These are phyloP conservation scores for Groenewaldozyma sp. DNA, from an alignment of 1,139 yeast genomes.

Conservation along the genomic window DNA sequence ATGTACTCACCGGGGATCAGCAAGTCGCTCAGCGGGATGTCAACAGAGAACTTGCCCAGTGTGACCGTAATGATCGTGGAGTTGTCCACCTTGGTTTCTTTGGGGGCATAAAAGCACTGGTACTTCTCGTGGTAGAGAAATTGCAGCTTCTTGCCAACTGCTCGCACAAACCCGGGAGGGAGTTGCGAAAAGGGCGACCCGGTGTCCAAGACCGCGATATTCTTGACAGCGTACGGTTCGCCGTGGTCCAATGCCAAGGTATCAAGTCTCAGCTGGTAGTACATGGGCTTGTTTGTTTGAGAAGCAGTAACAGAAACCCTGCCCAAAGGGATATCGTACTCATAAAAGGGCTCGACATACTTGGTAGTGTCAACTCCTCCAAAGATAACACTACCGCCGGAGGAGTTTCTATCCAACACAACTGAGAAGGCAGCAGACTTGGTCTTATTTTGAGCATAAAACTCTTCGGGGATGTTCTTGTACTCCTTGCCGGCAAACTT, in stretches of 20 bases:
- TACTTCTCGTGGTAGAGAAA: conserved; percentile 20
- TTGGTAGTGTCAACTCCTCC: conserved; percentile 38
- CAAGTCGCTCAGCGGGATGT: conserved; percentile 22
- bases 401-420: conserved; percentile 22
- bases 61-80: conserved; percentile 18
- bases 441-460: conserved; percentile 46
- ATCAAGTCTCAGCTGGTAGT: conserved; percentile 20
- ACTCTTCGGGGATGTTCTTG: conserved; percentile 51
- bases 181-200: conserved; percentile 28
- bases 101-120: conserved; percentile 23
- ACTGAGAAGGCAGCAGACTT: conserved; percentile 48
- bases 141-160: conserved; percentile 20
- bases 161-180: conserved; percentile 25
- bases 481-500: conserved; percentile 28
- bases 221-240: conserved; percentile 26
- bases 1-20: conserved; percentile 28
- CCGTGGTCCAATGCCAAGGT: conserved; percentile 17
- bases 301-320: conserved; percentile 5
- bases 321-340: conserved; percentile 16
- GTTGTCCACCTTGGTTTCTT: conserved; percentile 7
- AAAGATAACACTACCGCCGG: conserved; percentile 30
- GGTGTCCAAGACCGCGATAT: conserved; percentile 43
- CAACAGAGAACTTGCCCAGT: conserved; percentile 21
- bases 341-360: conserved; percentile 26
- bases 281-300: conserved; percentile 11